Conservation (phyloP, 2,329 filamentous ascomycete genomes). For the Fusarium sp. region DNA sequence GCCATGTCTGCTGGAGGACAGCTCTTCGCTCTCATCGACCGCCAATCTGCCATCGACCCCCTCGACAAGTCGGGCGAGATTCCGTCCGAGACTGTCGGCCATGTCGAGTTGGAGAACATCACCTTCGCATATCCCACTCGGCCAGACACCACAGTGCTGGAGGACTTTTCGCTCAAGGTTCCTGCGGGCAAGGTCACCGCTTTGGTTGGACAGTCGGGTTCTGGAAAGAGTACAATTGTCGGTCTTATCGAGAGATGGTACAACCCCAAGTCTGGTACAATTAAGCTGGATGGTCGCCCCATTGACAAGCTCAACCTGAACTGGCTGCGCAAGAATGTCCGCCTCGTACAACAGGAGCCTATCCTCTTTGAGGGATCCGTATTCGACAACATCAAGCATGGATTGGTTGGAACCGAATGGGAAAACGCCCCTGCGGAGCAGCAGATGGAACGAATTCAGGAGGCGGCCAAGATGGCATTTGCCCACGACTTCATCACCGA, state of each 20-base stretch:
- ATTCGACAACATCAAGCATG: conserved; percentile 67
- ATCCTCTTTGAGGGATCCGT: conserved; percentile 61
- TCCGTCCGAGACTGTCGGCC: conserved; percentile 46
- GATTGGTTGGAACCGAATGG: conserved; percentile 57
- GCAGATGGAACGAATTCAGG: conserved; percentile 56
- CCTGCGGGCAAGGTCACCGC: conserved; percentile 60
- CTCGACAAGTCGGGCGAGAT: conserved; percentile 48
- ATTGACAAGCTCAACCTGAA: conserved; percentile 53
- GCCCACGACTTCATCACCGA: conserved; percentile 63
- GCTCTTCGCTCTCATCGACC: conserved; percentile 54
- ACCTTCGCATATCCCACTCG: conserved; percentile 60
- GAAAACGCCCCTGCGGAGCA: conserved; percentile 54
- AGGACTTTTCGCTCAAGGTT: conserved; percentile 56
- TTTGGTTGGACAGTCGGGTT: conserved; percentile 54
- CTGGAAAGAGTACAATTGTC: conserved; percentile 55
- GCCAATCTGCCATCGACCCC: conserved; percentile 52
- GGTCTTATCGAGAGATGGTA: conserved; percentile 57
- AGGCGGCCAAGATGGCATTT: conserved; percentile 62
- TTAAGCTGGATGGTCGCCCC: conserved; percentile 51
- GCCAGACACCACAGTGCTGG: conserved; percentile 55
- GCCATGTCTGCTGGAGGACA: conserved; percentile 52
- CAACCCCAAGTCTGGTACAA: conserved; percentile 48
- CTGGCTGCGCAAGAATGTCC: conserved; percentile 53
- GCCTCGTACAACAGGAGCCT: conserved; percentile 57
- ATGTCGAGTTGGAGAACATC: conserved; percentile 55